These are phyloP conservation scores for Mycosphaerella arachidis DNA, from an alignment of 2,329 filamentous ascomycete species.

Conservation along the genomic window DNA sequence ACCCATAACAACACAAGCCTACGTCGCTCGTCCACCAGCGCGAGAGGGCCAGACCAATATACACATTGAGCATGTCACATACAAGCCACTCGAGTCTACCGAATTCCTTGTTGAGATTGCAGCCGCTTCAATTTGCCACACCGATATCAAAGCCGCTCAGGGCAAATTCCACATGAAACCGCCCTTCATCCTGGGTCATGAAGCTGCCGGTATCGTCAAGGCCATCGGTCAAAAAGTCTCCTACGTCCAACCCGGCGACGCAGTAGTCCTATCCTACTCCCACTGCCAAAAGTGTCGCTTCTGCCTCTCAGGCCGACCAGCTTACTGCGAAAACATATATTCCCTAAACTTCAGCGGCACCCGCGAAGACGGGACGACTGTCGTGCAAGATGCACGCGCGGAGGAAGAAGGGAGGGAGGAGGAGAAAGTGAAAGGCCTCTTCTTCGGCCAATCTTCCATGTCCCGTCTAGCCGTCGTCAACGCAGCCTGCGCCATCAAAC, in stretches of 20 bases:
- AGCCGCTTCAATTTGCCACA: slow-evolving; percentile 22
- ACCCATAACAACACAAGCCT: slow-evolving; percentile 20
- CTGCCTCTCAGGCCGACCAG: slow-evolving; percentile 10
- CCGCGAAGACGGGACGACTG: slow-evolving; percentile 1
- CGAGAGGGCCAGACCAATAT: neutral
- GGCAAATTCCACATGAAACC: slow-evolving; percentile 22
- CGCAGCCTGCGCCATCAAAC: slow-evolving; percentile 17
- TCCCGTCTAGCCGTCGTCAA: slow-evolving; percentile 16
- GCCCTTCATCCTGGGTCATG: slow-evolving; percentile 25
- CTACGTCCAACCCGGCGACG: slow-evolving; percentile 15
- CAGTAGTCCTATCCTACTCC: slow-evolving; percentile 17
- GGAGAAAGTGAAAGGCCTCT: slow-evolving; percentile 13
- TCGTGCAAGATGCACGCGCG: slow-evolving; percentile 8
- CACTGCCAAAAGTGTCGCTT: slow-evolving; percentile 17
- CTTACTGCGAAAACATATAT: slow-evolving; percentile 19
- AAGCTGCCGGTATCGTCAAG: slow-evolving; percentile 19
- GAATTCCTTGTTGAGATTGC: slow-evolving; percentile 22
- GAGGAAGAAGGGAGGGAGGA: neutral
- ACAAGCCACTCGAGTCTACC: slow-evolving; percentile 7
- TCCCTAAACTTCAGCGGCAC: slow-evolving; percentile 18
- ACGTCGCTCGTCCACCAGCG: slow-evolving; percentile 14
- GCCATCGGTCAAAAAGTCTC: slow-evolving; percentile 10
- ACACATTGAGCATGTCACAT: slow-evolving; percentile 16
- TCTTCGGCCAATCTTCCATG: slow-evolving; percentile 25
- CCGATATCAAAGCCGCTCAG: slow-evolving; percentile 18